Conservation (phyloP, 2,329 filamentous ascomycete species). For the Trichoderma pleuroti region DNA sequence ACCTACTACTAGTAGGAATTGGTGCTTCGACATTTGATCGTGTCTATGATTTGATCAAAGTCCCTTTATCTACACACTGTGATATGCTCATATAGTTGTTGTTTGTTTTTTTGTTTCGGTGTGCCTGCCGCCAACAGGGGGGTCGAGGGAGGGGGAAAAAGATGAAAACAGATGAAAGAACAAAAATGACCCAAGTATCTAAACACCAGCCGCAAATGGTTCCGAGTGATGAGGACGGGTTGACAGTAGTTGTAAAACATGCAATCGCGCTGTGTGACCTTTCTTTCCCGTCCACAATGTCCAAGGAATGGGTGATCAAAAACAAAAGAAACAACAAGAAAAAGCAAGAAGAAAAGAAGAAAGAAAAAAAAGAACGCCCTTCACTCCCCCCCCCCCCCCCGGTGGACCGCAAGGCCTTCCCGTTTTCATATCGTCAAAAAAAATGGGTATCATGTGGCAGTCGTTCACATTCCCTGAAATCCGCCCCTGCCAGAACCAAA, state of each 20-base stretch:
- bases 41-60: conserved; percentile 1
- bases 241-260: not conserved
- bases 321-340: not conserved
- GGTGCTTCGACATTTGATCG: not conserved
- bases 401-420: conserved; percentile 8
- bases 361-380: too few species aligned
- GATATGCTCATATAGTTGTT: not conserved
- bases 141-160: not conserved
- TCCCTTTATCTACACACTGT: not conserved
- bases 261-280: not conserved
- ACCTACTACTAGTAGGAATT: not conserved
- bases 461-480: conserved; percentile 43
- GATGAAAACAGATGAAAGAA: not conserved
- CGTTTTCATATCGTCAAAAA: conserved; percentile 29
- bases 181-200: conserved; percentile 1
- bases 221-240: conserved; percentile 4
- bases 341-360: not conserved
- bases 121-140: not conserved
- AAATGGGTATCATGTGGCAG: conserved; percentile 39
- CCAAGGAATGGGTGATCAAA: conserved; percentile 1
- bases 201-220: conserved; percentile 13
- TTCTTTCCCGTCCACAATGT: not conserved
- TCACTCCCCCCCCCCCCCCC: not conserved
- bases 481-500: conserved; percentile 43
- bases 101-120: not conserved